Base-by-base conservation (phyloP, 495 filamentous ascomycete genomes). In the Collariella sp. region DNA sequence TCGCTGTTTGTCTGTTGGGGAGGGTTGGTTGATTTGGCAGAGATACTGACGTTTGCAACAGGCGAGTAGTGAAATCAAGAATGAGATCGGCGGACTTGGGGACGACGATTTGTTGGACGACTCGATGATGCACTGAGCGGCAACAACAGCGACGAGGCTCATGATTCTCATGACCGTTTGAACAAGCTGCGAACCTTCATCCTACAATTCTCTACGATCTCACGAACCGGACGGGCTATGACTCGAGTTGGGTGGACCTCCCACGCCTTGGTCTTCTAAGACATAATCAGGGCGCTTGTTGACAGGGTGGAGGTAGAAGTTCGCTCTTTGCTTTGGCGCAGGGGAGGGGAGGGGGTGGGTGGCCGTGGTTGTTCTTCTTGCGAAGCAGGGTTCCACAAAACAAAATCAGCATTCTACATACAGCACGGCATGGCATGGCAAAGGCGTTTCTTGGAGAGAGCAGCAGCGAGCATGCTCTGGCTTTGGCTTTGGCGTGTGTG, bases 21-120 rank as follows among this genome's bases (percentile, higher is more conserved):
- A 12, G 35, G 35, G 3, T 12, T 3, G 2, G 35, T 13, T 3
- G 22, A 41, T 11, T n/a, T n/a, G n/a, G n/a, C n/a, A n/a, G 39
- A 19, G 6, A 29, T 19, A 41, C 50, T 71, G 64, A 67, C 69
- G 48, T 48, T 36, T 51, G 45, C 48, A 41, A 36, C 61, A 96
- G 91, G 90, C 91, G 62, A 87, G 85, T 59, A 81, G 84, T 56
- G 84, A 88, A 65, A 95, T 96, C 68, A 96, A 96, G 72, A 86
- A 89, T 60, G 86, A 87, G 19, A 95, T 96, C 73, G 90, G 95
- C 71, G 79, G 82, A 44, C 74, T 95, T 50, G 89, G 95, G 64
- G 87, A 95, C 43, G 87, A 89, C 33, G 84, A 88, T 7, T 85
- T 88, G 54, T 81, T 88, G 58, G 84, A 89, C 50, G 85, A 89